Evolutionary conservation across 192 early-diverging fungal species (phyloP), one percentile per base, ranked within the genome.

Genomic region (Entomortierella chlamydospora): DNA sequence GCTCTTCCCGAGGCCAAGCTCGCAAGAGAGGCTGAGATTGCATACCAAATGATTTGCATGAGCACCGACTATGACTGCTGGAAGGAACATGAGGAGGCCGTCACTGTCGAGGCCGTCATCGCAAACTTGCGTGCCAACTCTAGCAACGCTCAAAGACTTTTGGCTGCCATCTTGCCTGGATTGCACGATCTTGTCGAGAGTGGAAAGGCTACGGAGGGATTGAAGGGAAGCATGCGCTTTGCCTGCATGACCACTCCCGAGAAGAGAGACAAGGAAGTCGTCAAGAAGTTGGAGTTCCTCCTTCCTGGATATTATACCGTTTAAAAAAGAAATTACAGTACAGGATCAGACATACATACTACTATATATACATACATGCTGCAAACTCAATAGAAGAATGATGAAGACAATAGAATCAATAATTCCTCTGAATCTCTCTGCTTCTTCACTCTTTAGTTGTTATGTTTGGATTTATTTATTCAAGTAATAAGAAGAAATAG

Each of bases 41-140:
- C 93, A 17, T 99, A 99, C 77, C 95, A 97, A 70, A 94, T 98
- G 90, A 88, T 99, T 34, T 99, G 98, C 87, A 99, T 99, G 98
- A 92, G 94, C 34, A 99, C 98, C 34, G 98, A 99, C 87, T 99
- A 99, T 77, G 98, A 99, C 80, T 92, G 91, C 81, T 95, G 94
- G 94, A 89, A 88, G 70, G 86, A 89, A 61, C 83, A 87, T 10
- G 92, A 92, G 57, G 96, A 94, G 65, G 85, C 90, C 12, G 98
- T 99, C 47, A 92, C 91, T 11, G 93, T 95, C 17, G 91, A 93
- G 60, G 88, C 88, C 57, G 94, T 96, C 45, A 91, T 99, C 85
- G 87, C 87, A 34, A 98, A 95, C 82, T 88, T 99, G 87, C 89
- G 87, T 63, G 88, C 87, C 65, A 99, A 99, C 83, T 83, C 87